Conservation (phyloP, 1,284 basidiomycete species). For the Peniophora sp. region DNA sequence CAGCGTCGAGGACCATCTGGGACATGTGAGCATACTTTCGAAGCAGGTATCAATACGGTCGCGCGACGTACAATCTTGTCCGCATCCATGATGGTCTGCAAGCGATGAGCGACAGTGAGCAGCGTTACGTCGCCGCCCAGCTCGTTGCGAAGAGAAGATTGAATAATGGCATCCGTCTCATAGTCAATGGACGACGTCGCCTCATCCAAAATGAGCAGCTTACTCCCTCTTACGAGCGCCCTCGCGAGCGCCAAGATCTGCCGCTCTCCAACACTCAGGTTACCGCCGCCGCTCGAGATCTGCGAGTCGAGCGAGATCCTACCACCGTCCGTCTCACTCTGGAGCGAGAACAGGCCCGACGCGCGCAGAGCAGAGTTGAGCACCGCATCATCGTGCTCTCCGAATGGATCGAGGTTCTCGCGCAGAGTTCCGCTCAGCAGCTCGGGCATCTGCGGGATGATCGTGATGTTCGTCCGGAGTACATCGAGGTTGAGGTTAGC, state of each 20-base stretch:
- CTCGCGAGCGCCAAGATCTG: conserved; percentile 55
- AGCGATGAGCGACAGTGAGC: conserved; percentile 60
- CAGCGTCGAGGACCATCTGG: conserved; percentile 32
- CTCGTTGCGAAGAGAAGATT: conserved; percentile 46
- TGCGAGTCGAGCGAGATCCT: conserved; percentile 38
- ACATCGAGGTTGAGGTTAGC: conserved; percentile 4
- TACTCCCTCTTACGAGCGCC: conserved; percentile 50
- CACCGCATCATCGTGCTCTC: conserved; percentile 58
- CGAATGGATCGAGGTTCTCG: conserved; percentile 65
- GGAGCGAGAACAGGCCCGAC: conserved; percentile 45
- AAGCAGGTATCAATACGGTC: neutral
- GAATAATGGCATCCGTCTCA: conserved; percentile 52
- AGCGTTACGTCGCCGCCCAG: conserved; percentile 48
- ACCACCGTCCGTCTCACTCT: conserved; percentile 38
- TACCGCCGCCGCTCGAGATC: conserved; percentile 52
- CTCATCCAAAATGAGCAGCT: conserved; percentile 56
- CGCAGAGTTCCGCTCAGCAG: conserved; percentile 51
- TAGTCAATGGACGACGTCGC: conserved; percentile 38
- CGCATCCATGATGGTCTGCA: conserved; percentile 66
- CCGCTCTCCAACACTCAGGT: conserved; percentile 65
- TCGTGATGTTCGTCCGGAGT: neutral
- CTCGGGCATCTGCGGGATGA: conserved; percentile 35
- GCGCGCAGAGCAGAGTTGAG: conserved; percentile 47
- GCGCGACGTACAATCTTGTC: conserved; percentile 25
- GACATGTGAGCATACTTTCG: neutral